Base-by-base conservation (phyloP, 257 asterid genomes). In the Nicotiana sylvestris region DNA sequence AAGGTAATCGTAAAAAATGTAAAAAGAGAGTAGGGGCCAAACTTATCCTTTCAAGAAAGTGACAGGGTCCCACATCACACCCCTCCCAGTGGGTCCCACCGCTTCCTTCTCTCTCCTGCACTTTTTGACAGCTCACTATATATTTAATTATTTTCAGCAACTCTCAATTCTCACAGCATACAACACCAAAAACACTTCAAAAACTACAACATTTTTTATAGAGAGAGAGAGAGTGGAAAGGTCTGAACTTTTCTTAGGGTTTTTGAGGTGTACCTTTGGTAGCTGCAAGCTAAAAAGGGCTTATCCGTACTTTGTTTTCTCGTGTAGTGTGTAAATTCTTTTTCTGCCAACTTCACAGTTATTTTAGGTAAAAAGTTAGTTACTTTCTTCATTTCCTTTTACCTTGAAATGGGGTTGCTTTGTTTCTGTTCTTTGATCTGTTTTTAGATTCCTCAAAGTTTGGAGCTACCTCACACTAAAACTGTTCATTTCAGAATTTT, bases 1-100 rank as follows among this genome's bases (percentile, higher is more conserved):
- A 3, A 33, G 37, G 37, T 33, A 33, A 33, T 33, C 37, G 37
- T 33, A 4, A 33, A 35, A 35, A 35, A 4, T 5, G 39, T 43
- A 39, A 43, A 39, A 39, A 43, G 51, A 8, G 51, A 43, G 11
- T 43, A 43, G 51, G 88, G 90, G 86, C 89, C 87, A 67, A 86
- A 87, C 83, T 83, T 84, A 79, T 80, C 60, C 62, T 85, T 77
- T 83, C 84, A 85, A 82, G 87, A 88, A 60, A 88, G 88, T 83
- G 88, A 76, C 81, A 72, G 88, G 92, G 89, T 15, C 90, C 93
- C 92, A 91, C 88, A 82, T 81, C 62, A 33, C 77, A 43, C 8
- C 5, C 70, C 82, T 83, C 82, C 70, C 56, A 81, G 18, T 78
- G 82, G 74, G n/a, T 55, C 81, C 72, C 35, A 58, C 57, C 11